Base-by-base conservation (phyloP, 768 basidiomycete species). In the Hericium rajendrae region DNA sequence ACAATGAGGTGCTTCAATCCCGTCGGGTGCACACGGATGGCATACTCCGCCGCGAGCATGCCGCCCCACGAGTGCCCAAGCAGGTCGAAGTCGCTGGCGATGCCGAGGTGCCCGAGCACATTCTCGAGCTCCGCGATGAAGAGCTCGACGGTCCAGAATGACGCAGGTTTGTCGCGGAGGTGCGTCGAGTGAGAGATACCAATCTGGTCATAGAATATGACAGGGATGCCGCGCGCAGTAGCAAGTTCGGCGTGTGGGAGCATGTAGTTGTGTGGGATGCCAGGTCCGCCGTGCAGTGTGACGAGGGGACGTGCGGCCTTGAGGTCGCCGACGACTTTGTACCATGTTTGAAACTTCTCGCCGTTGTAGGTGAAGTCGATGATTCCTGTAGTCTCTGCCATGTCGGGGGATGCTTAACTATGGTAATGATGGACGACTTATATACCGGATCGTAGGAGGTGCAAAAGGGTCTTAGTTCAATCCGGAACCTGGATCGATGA, bases 41-140 rank as follows among this genome's bases (percentile, higher is more conserved):
- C 76, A 51, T 74, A 78, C 40, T 76, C 72, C 5, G 69, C 60
- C 0, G 69, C 79, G 9, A 83, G 69, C 68, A 80, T 80, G 1
- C 76, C 80, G 12, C 82, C 83, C 81, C 81, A 82, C 4, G 78
- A 81, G 51, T 83, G 82, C 0, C 83, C 83, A 1, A 75, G 60
- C 1, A 83, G 63, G 60, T 76, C 71, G 63, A 74, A 83, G n/a
- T 64, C 59, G 5, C 66, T 61, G 9, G 64, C 46, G 57, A 82
- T 73, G 0, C 68, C 71, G 18, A 84, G 68, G 20, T 76, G 60
- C 4, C 61, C 48, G 22, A 83, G 54, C 9, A 84, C 60, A 54
- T 80, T 81, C 26, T 73, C 71, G 38, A 84, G 76, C 69, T 84
- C 78, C 43, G 76, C 76, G 54, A 79, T 64, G 69, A 80, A 83